phyloP scores from a whole-genome alignment of 148 eudicot species.

The Arctostaphylos glauca region DNA sequence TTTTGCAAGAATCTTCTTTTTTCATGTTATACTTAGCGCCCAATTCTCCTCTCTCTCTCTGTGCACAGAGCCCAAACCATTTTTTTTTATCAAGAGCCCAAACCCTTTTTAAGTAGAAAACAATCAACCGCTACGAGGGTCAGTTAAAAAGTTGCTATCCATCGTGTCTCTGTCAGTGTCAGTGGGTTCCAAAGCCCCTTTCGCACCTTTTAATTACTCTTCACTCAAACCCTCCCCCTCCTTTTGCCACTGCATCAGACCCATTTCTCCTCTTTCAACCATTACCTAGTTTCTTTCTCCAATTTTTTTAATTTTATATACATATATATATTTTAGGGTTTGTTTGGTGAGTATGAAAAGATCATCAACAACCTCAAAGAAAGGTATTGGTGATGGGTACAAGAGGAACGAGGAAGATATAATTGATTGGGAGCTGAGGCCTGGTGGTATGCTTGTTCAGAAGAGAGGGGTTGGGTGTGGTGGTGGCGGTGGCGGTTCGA shows the following conservation, averaged over 20 bases:
- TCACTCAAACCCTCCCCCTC: background rate
- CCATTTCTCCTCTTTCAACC: background rate
- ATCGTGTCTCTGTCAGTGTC: background rate
- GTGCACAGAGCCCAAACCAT: too few species aligned
- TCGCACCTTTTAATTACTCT: too few species aligned
- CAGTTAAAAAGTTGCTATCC: background rate
- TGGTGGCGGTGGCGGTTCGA: conserved; percentile 17
- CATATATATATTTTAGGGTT: background rate
- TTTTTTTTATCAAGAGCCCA: background rate
- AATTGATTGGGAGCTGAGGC: conserved; percentile 46
- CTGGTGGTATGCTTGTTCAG: conserved; percentile 56
- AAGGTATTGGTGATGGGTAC: background rate
- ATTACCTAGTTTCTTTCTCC: background rate
- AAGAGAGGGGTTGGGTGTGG: conserved; percentile 34
- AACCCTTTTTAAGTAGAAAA: background rate
- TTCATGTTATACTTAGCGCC: too few species aligned
- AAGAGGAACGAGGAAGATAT: conserved; percentile 5
- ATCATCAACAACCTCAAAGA: conserved; percentile 15
- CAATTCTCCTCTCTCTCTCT: too few species aligned
- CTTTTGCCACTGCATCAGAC: background rate
- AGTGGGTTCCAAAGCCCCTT: background rate
- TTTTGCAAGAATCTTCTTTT: too few species aligned
- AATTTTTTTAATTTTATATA: background rate
- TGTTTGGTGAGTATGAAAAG: conserved; percentile 10
- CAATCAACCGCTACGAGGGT: background rate